Evolutionary conservation across 164 flowering plant genomes (phyloP).

Genomic region (Stephania yunnanensis): DNA sequence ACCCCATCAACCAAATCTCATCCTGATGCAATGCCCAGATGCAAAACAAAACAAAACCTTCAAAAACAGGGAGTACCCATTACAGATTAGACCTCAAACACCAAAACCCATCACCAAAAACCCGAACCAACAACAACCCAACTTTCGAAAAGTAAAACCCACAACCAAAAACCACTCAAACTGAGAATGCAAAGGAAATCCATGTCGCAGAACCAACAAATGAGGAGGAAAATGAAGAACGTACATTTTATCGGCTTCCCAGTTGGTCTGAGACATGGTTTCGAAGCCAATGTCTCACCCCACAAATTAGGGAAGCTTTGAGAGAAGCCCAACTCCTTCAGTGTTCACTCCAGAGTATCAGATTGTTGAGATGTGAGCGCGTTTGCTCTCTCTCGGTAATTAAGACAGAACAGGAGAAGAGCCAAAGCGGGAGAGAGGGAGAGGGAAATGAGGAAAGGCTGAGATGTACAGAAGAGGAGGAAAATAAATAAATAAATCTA

Average conservation of each 20-base stretch:
- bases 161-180: background rate
- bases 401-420: background rate
- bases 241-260: conserved; percentile 41
- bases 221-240: background rate
- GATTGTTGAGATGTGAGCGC: background rate
- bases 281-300: conserved; percentile 12
- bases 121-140: conserved; percentile 1
- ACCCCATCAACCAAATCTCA: background rate
- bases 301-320: background rate
- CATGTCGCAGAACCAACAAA: background rate
- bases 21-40: background rate
- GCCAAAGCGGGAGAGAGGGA: background rate
- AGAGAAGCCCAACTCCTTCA: background rate
- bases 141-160: background rate
- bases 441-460: background rate
- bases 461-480: background rate
- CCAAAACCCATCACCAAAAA: conserved; percentile 3
- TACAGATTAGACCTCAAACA: background rate
- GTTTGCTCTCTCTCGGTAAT: background rate
- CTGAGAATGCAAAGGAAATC: conserved; percentile 4
- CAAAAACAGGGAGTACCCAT: background rate
- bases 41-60: background rate
- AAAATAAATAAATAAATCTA: background rate
- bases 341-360: background rate
- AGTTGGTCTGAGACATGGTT: conserved; percentile 88